These are phyloP conservation scores for Marasmius fiardii DNA, from an alignment of 1,284 basidiomycete species.

Conservation along the genomic window DNA sequence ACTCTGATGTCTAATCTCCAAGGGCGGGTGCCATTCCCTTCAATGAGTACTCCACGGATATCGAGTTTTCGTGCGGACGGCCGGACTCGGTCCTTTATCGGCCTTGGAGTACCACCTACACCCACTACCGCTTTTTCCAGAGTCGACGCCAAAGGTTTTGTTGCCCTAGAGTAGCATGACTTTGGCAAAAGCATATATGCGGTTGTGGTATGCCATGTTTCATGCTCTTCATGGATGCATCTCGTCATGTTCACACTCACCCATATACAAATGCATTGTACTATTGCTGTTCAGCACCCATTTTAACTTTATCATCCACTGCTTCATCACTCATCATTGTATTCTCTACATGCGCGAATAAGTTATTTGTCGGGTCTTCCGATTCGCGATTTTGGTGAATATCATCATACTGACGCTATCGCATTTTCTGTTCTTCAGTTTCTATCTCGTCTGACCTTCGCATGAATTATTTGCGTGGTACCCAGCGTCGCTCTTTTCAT, in stretches of 20 bases:
- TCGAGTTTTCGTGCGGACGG: conserved; percentile 65
- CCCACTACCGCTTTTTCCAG: conserved; percentile 81
- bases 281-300: not conserved
- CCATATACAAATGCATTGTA: not conserved
- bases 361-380: not conserved
- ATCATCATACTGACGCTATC: not conserved
- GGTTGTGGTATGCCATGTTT: conserved; percentile 4
- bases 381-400: not conserved
- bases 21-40: conserved; percentile 54
- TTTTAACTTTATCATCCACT: not conserved
- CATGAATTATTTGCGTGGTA: not conserved
- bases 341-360: not conserved
- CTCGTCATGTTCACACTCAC: not conserved
- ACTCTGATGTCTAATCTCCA: conserved; percentile 61
- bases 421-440: not conserved
- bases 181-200: conserved; percentile 1
- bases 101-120: conserved; percentile 59
- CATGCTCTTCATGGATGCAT: not conserved
- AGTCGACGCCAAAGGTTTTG: conserved; percentile 75
- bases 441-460: not conserved
- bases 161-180: conserved; percentile 44
- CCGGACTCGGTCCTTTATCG: conserved; percentile 68
- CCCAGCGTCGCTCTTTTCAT: conserved; percentile 11
- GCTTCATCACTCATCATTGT: conserved; percentile 4
- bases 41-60: conserved; percentile 66